A percentile compares a stretch with the other conserved stretches of the same genome.
Evolutionary conservation across 2,329 filamentous ascomycete species (phyloP).

Genomic region (Apiospora kogelbergensis): DNA sequence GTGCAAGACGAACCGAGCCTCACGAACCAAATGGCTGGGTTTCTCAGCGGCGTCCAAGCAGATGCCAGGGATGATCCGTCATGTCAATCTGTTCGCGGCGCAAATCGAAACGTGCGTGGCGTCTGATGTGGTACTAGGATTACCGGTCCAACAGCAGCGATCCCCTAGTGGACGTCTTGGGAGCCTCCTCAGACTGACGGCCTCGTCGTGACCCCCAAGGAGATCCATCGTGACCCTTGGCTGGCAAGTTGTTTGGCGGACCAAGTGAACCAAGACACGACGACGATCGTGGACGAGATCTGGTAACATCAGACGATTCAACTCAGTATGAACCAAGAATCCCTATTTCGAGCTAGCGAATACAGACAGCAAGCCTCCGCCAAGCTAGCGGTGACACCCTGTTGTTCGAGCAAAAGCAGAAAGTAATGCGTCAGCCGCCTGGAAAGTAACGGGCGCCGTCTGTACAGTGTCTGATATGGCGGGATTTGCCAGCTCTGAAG

Average conservation of each 20-base stretch:
- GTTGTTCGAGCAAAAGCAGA: neutral
- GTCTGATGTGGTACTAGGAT: constrained; percentile 1
- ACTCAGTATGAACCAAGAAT: no score
- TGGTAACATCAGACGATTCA: neutral
- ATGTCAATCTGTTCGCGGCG: neutral
- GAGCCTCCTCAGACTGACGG: neutral
- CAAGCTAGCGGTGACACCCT: neutral
- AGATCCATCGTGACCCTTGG: neutral
- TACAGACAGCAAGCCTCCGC: neutral
- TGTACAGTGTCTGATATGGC: neutral
- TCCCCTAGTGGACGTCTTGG: neutral
- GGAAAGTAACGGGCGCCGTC: neutral
- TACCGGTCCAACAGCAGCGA: neutral
- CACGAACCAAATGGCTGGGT: neutral
- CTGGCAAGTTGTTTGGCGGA: neutral
- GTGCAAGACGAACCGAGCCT: constrained; percentile 2
- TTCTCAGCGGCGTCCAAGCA: neutral
- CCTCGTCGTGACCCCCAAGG: neutral
- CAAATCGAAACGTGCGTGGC: constrained; percentile 3
- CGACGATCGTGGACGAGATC: neutral
- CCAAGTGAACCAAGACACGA: neutral
- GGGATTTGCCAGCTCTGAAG: neutral
- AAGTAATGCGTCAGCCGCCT: neutral
- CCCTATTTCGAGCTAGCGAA: no score
- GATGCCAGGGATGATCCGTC: neutral